A percentile compares a stretch with the other conserved stretches of the same genome.
Conservation (phyloP, 2,329 filamentous ascomycete genomes). For the Byssothecium circinans region DNA sequence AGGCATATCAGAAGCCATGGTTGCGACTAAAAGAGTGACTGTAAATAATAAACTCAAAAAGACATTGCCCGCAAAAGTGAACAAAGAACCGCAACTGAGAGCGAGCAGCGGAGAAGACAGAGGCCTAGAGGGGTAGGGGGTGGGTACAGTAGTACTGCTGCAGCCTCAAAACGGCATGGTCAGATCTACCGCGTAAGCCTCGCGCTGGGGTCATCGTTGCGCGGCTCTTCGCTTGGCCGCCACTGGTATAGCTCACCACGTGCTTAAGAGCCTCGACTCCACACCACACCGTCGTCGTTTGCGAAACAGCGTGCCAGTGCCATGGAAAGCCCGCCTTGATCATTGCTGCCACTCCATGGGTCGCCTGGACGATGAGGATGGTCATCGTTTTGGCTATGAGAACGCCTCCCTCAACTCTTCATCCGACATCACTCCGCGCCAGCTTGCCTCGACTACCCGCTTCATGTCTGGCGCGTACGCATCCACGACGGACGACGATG, state of each 20-base stretch:
- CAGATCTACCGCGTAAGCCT: neutral
- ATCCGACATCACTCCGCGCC: constrained; percentile 33
- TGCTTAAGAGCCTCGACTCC: neutral
- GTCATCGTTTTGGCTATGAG: constrained; percentile 44
- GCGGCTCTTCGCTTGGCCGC: too few species aligned
- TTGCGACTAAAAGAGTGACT: neutral
- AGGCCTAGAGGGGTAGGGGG: too few species aligned
- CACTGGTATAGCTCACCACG: too few species aligned
- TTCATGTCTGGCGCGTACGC: constrained; percentile 61
- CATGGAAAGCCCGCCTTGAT: constrained; percentile 2
- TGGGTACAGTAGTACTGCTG: neutral
- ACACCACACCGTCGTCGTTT: neutral
- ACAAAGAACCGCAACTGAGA: neutral
- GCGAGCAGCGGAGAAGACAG: neutral
- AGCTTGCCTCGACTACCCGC: constrained; percentile 43
- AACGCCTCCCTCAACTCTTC: constrained; percentile 37
- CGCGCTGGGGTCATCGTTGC: neutral
- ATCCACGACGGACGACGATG: constrained; percentile 84
- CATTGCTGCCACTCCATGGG: constrained; percentile 1
- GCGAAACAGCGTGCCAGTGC: neutral
- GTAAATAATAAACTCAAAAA: neutral
- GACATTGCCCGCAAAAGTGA: neutral
- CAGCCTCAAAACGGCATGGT: neutral
- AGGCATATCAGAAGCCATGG: constrained; percentile 62
- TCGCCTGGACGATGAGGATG: constrained; percentile 1